phyloP scores from a whole-genome alignment of 495 filamentous ascomycete species.

The Recurvomyces mirabilis region DNA sequence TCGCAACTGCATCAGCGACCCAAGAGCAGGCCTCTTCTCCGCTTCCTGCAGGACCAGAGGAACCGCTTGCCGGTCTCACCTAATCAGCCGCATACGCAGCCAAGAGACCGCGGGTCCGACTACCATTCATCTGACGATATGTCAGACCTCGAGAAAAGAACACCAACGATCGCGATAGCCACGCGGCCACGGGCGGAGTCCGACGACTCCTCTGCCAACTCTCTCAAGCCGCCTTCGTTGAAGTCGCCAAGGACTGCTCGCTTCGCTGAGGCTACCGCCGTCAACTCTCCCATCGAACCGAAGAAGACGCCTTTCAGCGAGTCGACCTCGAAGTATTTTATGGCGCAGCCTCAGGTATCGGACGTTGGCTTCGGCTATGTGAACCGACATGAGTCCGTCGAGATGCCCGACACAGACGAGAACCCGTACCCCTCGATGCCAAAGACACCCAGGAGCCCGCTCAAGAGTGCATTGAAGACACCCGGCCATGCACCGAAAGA shows the following conservation, averaged over 20 bases:
- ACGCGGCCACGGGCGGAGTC: constrained; percentile 25
- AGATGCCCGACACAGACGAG: constrained; percentile 33
- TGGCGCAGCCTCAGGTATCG: constrained; percentile 56
- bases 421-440: constrained; percentile 50
- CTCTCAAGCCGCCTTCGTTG: constrained; percentile 38
- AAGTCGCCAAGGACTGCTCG: constrained; percentile 72
- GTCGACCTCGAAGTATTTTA: constrained; percentile 44
- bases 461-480: constrained; percentile 77
- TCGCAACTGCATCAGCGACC: constrained; percentile 2
- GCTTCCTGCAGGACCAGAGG: neutral
- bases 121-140: constrained; percentile 22
- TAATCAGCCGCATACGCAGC: constrained; percentile 3
- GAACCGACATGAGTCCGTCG: constrained; percentile 42
- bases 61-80: neutral
- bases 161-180: constrained; percentile 23
- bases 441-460: constrained; percentile 44
- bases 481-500: constrained; percentile 65
- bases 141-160: constrained; percentile 26
- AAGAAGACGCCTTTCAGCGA: constrained; percentile 47
- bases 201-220: constrained; percentile 17
- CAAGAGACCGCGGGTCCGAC: neutral
- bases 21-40: constrained; percentile 18
- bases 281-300: constrained; percentile 70
- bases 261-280: constrained; percentile 81
- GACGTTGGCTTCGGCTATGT: constrained; percentile 93